Percentiles rank a stretch among this genome's conserved stretches.
Evolutionary conservation across 2,329 filamentous ascomycete genomes (phyloP).

Genomic region (Onygenales sp.): DNA sequence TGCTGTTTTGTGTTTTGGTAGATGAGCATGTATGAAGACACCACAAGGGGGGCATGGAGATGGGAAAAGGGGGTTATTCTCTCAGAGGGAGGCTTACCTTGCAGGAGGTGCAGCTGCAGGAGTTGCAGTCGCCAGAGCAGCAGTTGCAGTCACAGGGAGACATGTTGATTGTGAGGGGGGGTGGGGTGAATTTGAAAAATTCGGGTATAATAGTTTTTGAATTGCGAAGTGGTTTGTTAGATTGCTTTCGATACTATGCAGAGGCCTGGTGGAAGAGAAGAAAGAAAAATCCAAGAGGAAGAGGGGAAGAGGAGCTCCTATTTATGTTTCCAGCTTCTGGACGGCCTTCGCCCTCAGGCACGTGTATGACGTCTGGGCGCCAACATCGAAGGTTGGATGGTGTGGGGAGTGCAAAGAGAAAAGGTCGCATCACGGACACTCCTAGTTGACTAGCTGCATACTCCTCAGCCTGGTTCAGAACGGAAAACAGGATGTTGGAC

Average conservation of each 20-base stretch:
- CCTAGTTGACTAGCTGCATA: not conserved
- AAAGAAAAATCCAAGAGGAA: not conserved
- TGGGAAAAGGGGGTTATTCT: no score
- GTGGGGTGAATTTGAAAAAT: constrained; percentile 11
- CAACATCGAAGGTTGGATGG: no score
- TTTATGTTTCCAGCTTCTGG: not conserved
- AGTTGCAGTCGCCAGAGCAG: constrained; percentile 31
- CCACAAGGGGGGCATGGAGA: no score
- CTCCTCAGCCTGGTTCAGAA: not conserved
- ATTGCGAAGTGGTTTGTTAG: not conserved
- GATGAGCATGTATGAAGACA: not conserved
- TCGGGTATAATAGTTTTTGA: not conserved
- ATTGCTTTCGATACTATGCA: not conserved
- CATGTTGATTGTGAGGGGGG: constrained; percentile 22
- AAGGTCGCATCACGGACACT: not conserved
- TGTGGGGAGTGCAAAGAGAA: not conserved
- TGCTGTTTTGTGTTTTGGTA: constrained; percentile 5
- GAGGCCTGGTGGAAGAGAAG: not conserved
- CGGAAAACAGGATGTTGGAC: not conserved
- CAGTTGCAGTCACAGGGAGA: constrained; percentile 33
- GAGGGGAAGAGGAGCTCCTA: not conserved
- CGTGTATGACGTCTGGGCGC: not conserved
- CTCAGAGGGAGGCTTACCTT: constrained; percentile 18
- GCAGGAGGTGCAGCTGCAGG: constrained; percentile 31
- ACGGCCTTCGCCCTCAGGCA: not conserved